phyloP scores from a whole-genome alignment of 2,329 filamentous ascomycete species.

The Fusarium albidum region DNA sequence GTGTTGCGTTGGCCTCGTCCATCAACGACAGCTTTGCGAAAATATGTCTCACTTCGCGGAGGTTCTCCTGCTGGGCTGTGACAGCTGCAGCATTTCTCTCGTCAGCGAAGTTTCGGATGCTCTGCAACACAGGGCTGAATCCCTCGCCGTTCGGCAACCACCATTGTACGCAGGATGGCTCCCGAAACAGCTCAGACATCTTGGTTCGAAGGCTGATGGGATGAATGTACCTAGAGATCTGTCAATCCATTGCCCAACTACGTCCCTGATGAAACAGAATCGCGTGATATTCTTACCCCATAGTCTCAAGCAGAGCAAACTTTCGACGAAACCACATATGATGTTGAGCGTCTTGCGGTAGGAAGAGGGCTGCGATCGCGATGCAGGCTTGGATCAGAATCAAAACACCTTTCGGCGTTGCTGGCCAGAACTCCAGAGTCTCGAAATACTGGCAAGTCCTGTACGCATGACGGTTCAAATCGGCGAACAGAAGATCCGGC shows the following conservation, averaged over 20 bases:
- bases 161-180: slow-evolving; percentile 78
- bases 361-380: slow-evolving; percentile 78
- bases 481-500: slow-evolving; percentile 57
- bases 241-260: slow-evolving; percentile 11
- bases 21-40: slow-evolving; percentile 66
- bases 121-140: slow-evolving; percentile 76
- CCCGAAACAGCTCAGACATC: slow-evolving; percentile 79
- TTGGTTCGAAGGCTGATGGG: slow-evolving; percentile 76
- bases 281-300: slow-evolving; percentile 68
- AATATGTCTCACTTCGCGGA: slow-evolving; percentile 78
- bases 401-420: slow-evolving; percentile 73
- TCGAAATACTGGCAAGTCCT: slow-evolving; percentile 82
- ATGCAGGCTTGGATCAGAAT: slow-evolving; percentile 79
- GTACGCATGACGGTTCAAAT: slow-evolving; percentile 70
- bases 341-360: slow-evolving; percentile 78
- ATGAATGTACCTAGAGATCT: slow-evolving; percentile 76
- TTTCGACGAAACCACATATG: slow-evolving; percentile 82
- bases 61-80: slow-evolving; percentile 67
- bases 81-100: slow-evolving; percentile 72
- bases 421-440: slow-evolving; percentile 75
- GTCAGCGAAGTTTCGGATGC: slow-evolving; percentile 81
- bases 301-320: slow-evolving; percentile 78
- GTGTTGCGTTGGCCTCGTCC: slow-evolving; percentile 31
- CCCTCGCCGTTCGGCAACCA: slow-evolving; percentile 89
- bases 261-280: neutral